A percentile compares a stretch with the other conserved stretches of the same genome.
These are phyloP conservation scores for Talaromyces sp. DNA, from an alignment of 2,329 filamentous ascomycete genomes.

Conservation along the genomic window DNA sequence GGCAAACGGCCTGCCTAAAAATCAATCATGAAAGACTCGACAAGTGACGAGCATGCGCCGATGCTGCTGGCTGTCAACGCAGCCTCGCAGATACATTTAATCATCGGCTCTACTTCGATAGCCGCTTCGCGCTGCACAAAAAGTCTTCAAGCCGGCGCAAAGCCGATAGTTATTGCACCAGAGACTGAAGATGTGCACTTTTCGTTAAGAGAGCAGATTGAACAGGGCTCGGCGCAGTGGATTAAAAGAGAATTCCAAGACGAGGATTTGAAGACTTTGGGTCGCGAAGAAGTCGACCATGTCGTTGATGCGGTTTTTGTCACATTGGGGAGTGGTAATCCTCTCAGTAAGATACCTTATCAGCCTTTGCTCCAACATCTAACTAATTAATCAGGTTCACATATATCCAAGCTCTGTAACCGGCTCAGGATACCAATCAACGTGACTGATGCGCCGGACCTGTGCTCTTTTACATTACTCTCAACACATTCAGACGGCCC, in stretches of 20 bases:
- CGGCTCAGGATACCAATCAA: constrained; percentile 86
- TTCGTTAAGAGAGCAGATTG: constrained; percentile 45
- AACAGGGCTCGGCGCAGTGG: constrained; percentile 39
- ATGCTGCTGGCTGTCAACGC: constrained; percentile 39
- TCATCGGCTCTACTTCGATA: constrained; percentile 80
- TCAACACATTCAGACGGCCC: constrained; percentile 88
- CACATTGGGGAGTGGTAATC: constrained; percentile 54
- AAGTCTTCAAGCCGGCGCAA: constrained; percentile 76
- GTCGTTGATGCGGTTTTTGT: constrained; percentile 93
- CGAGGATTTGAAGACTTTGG: constrained; percentile 67
- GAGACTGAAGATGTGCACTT: constrained; percentile 58
- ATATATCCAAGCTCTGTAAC: constrained; percentile 71
- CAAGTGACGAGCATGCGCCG: constrained; percentile 21
- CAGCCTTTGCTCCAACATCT: constrained; percentile 27
- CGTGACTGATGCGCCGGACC: constrained; percentile 76
- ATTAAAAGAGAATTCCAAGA: constrained; percentile 58
- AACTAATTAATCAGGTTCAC: constrained; percentile 44
- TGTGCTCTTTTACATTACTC: constrained; percentile 86
- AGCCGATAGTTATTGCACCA: constrained; percentile 72
- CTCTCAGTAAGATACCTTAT: constrained; percentile 42
- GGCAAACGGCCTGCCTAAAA: neutral
- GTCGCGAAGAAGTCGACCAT: constrained; percentile 69
- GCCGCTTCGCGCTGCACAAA: constrained; percentile 79
- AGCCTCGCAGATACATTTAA: constrained; percentile 61
- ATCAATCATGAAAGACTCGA: constrained; percentile 27